Base-by-base conservation (phyloP, 257 asterid genomes). In the Solanum gandarillasii region DNA sequence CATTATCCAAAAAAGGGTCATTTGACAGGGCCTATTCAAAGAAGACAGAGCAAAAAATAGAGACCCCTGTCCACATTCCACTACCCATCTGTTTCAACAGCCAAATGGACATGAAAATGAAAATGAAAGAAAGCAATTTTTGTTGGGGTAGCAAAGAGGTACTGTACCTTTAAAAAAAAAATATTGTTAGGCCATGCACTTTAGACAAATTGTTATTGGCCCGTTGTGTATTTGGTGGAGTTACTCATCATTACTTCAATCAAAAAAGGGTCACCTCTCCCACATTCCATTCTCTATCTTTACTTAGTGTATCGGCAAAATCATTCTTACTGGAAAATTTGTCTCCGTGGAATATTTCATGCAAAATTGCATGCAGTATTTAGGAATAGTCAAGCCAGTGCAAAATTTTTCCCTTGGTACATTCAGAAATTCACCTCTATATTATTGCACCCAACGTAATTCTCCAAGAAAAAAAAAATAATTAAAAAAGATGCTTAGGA, bases 311-410 rank as follows among this genome's bases (percentile, higher is more conserved):
- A 41, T 48, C 16, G 86, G 75, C 85, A 81, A 87, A 89, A 89
- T 90, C 89, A 87, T 92, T 90, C 68, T 87, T 88, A 41, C 84
- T 46, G 18, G 92, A 89, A 90, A 89, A 90, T 89, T 91, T 90
- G 91, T 92, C 90, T 83, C 90, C 91, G 87, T 35, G 36, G 52
- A 84, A 86, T 25, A 88, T 86, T 29, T 88, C 84, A 85, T 73
- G 88, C 89, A 87, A 86, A 86, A 58, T 85, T 88, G 25, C 83
- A 85, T 85, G 88, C 90, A 67, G 65, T 76, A 18, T 58, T 16
- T 52, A 2, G 84, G 76, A 86, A 73, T 76, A 74, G 62, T 87
- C 20, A 35, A 23, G 12, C 68, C 72, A 86, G 38, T n/a, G 23
- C 58, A 36, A 23, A 21, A 83, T 0, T 11, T 55, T 73, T 34